Evolutionary conservation across 225 moss, liverwort and hornwort genomes (phyloP), one percentile per base, ranked within the genome.

Genomic region (Ulota crispa): DNA sequence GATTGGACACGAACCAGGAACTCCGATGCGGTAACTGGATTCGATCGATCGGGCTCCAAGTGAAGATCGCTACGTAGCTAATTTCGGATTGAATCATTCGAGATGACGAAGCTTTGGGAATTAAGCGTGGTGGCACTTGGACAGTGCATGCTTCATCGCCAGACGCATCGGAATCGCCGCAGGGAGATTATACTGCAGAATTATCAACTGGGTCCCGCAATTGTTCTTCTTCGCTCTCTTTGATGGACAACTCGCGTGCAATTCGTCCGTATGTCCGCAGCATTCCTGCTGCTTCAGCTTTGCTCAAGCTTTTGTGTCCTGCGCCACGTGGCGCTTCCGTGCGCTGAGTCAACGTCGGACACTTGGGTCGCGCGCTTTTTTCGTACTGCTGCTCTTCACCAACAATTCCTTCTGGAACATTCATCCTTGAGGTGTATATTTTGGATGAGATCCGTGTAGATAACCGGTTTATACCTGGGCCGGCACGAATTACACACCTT

Each of bases 311-410:
- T 3, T 36, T 3, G 56, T 28, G 14, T 4, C 8, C 0, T 16
- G 24, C 24, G 7, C 60, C 76, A 69, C 59, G 56, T 82, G 82
- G 61, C 76, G 50, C 4, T 34, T 20, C 47, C 26, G 0, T 0
- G 13, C 1, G 61, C 82, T 61, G 82, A 68, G 82, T 76, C 82
- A 69, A 75, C 82, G 19, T 45, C 10, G 34, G 76, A 82, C 82
- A 68, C 76, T 76, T 75, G 76, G 82, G 21, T 52, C 69, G n/a
- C 52, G 45, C 21, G 36, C 72, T 72, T 72, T 62, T n/a, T 36
- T 37, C 3, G 15, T 8, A 0, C 1, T 15, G 15, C 47, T 43
- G 43, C 12, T 47, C 47, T 47, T 47, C 47, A 47, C 16, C 47
- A 47, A 47, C 47, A 15, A 47, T 47, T 47, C 47, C 47, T 47